These are phyloP conservation scores for Apiotrichum sp. DNA, from an alignment of 1,284 basidiomycete genomes.

Conservation along the genomic window DNA sequence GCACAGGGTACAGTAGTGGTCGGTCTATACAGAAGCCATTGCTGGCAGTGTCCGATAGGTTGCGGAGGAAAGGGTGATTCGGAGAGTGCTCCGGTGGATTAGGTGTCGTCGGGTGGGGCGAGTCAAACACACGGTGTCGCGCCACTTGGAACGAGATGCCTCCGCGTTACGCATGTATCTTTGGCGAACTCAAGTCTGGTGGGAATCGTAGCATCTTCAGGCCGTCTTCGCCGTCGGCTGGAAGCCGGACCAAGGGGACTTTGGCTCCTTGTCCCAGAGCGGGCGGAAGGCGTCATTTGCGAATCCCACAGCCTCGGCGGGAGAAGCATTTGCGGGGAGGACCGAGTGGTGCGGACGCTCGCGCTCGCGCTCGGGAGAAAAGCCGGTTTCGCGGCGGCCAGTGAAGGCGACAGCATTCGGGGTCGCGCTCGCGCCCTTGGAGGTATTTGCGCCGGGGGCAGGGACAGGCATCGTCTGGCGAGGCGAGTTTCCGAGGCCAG, in stretches of 20 bases:
- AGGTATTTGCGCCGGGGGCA: background rate
- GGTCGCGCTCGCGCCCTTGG: background rate
- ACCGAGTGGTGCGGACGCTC: constrained; percentile 26
- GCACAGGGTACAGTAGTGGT: too few species aligned
- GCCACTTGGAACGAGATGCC: too few species aligned
- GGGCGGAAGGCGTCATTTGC: constrained; percentile 39
- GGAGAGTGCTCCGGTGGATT: too few species aligned
- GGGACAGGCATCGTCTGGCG: constrained; percentile 12
- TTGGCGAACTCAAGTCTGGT: too few species aligned
- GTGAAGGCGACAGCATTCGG: constrained; percentile 1
- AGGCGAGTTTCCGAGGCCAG: constrained; percentile 22
- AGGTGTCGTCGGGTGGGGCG: too few species aligned
- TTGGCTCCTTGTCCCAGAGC: constrained; percentile 22
- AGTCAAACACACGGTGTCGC: too few species aligned
- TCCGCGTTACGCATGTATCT: too few species aligned
- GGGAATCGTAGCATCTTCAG: background rate
- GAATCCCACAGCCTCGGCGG: constrained; percentile 33
- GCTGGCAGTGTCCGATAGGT: too few species aligned
- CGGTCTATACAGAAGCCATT: too few species aligned
- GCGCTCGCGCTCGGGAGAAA: constrained; percentile 7
- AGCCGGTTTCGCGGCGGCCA: constrained; percentile 25
- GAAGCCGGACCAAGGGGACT: constrained; percentile 9
- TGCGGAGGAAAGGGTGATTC: too few species aligned
- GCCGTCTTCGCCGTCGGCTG: background rate
- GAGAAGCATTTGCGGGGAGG: constrained; percentile 27